Evolutionary conservation across 2,329 filamentous ascomycete genomes (phyloP), one percentile per base, ranked within the genome.

Genomic region (Cyphellophora europaea): DNA sequence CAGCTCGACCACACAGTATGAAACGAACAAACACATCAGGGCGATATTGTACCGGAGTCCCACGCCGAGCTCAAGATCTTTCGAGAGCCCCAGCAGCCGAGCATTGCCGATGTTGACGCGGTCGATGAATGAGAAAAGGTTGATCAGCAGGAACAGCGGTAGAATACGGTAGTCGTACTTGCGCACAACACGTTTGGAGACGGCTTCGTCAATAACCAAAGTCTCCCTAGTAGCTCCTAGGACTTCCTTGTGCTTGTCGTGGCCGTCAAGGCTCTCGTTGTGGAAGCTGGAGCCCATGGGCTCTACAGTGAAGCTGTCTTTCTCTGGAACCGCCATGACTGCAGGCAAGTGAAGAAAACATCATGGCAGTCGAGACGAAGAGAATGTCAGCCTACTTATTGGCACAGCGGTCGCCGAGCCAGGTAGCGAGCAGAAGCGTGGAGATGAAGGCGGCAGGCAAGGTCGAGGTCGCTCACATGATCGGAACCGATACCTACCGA

Each of bases 91-190:
- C 31, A 61, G 53, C 5, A 66, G 48, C 2, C 62, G 54, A 3
- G 63, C 64, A 47, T 67, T 67, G 17, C 61, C 63, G 30, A 66
- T 65, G 41, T 61, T 61, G 40, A 58, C 55, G 15, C 64, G 53
- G 41, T 67, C 64, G 38, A 13, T 54, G 54, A 37, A 85, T 59
- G 6, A 66, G 45, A 87, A 77, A 10, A 86, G 66, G 52, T 88
- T 33, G 14, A 40, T 14, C 6, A 38, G 11, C 16, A 18, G 14
- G 17, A 40, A 23, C 11, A 40, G 10, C 11, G 34, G 35, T 19
- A 40, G 31, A 6, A 49, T 27, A 13, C 37, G 42, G 11, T 48
- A 14, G 33, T 49, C 47, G 30, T 42, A 32, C 23, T 47, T 47
- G 12, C 37, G 30, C 3, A 42, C 11, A 12, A 43, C 16, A 11